These are phyloP conservation scores for Cladosporium sp. DNA, from an alignment of 2,329 filamentous ascomycete species.

Conservation along the genomic window DNA sequence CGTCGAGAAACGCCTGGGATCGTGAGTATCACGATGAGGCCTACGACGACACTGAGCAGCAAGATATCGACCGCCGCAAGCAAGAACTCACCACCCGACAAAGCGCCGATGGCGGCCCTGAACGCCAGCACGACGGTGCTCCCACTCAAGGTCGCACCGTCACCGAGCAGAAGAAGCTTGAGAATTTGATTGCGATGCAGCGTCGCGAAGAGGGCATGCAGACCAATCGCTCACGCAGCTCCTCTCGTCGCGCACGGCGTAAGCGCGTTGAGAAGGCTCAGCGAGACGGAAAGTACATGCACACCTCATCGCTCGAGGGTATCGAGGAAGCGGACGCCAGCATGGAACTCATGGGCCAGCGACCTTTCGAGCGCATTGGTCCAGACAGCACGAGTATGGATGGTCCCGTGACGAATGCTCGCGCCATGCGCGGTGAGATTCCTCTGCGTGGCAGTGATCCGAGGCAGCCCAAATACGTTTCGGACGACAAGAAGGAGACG, in stretches of 20 bases:
- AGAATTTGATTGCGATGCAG: conserved; percentile 34
- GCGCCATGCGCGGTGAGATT: conserved; percentile 52
- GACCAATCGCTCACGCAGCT: conserved; percentile 43
- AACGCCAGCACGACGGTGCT: conserved; percentile 19
- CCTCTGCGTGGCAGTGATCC: conserved; percentile 50
- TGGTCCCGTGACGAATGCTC: conserved; percentile 52
- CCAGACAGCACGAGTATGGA: conserved; percentile 54
- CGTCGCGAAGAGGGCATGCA: conserved; percentile 32
- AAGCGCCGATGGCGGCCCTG: conserved; percentile 21
- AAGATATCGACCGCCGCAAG: conserved; percentile 18
- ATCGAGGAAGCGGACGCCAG: conserved; percentile 51
- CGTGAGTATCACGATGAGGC: conserved; percentile 8
- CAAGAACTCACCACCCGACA: conserved; percentile 24
- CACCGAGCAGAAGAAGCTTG: conserved; percentile 44
- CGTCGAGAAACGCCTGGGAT: conserved; percentile 4
- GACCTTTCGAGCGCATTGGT: conserved; percentile 53
- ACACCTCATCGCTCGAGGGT: conserved; percentile 45
- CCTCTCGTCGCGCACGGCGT: conserved; percentile 45
- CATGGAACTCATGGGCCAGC: conserved; percentile 44
- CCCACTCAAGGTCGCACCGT: conserved; percentile 36
- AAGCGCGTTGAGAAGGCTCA: conserved; percentile 43
- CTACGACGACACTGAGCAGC: conserved; percentile 1
- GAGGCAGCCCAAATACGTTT: conserved; percentile 42
- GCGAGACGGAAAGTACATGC: conserved; percentile 49
- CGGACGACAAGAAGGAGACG: conserved; percentile 5